phyloP scores from a whole-genome alignment of 192 early-diverging fungal genomes.

The Bifiguratus adelaidae region DNA sequence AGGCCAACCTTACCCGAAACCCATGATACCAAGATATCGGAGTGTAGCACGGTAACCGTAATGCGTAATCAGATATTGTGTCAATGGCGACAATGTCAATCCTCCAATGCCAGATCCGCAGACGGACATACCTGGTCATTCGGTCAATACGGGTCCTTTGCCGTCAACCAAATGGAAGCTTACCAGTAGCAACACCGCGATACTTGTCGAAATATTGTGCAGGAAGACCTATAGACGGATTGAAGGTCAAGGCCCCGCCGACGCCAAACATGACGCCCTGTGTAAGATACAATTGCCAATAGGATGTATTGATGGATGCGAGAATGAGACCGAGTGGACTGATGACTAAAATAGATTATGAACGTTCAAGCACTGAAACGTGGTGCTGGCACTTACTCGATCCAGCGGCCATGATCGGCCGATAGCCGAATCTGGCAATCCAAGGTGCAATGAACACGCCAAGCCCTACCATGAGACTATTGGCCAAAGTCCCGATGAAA shows the following conservation, averaged over 20 bases:
- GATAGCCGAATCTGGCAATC: slow-evolving; percentile 14
- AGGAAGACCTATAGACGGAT: slow-evolving; percentile 44
- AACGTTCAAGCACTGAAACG: neutral
- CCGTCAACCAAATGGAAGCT: neutral
- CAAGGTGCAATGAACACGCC: slow-evolving; percentile 18
- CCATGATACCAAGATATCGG: slow-evolving; percentile 19
- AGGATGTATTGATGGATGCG: slow-evolving; percentile 44
- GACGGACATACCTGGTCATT: slow-evolving; percentile 31
- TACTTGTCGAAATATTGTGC: slow-evolving; percentile 49
- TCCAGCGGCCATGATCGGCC: slow-evolving; percentile 16
- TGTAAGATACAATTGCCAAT: slow-evolving; percentile 57
- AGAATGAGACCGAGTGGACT: slow-evolving; percentile 41
- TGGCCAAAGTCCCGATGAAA: slow-evolving; percentile 19
- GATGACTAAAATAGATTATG: slow-evolving; percentile 6
- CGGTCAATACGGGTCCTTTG: neutral
- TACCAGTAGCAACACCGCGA: slow-evolving; percentile 49
- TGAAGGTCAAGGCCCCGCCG: slow-evolving; percentile 42
- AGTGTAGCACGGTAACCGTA: slow-evolving; percentile 24
- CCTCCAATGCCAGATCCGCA: slow-evolving; percentile 58
- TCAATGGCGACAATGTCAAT: slow-evolving; percentile 40
- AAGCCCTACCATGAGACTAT: slow-evolving; percentile 6
- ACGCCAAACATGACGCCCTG: slow-evolving; percentile 56
- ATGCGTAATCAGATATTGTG: slow-evolving; percentile 15
- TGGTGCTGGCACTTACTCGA: neutral
- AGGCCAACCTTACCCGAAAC: too few species aligned